These are phyloP conservation scores for Zygotorulaspora sp. DNA, from an alignment of 805 yeast genomes.

Conservation along the genomic window DNA sequence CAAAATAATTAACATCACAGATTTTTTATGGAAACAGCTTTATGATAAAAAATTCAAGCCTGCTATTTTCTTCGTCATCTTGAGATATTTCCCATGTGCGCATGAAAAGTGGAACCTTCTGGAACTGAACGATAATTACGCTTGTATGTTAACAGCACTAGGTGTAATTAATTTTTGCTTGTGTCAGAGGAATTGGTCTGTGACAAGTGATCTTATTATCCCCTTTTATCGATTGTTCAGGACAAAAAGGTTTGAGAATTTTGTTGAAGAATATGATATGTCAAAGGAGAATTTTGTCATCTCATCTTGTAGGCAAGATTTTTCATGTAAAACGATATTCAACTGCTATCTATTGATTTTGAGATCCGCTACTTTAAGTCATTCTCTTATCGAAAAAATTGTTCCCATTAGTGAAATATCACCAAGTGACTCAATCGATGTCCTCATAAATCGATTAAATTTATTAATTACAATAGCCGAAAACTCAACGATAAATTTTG, in stretches of 20 bases:
- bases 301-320: conserved; percentile 3
- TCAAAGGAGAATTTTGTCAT: conserved; percentile 12
- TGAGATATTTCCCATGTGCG: conserved; percentile 21
- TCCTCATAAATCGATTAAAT: conserved; percentile 30
- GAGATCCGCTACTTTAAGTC: conserved; percentile 9
- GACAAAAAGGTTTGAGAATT: conserved; percentile 27
- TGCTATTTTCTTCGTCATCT: conserved; percentile 14
- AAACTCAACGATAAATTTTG: conserved; percentile 20
- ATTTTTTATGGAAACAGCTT: conserved; percentile 23
- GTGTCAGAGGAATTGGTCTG: conserved; percentile 33
- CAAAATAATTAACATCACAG: conserved; percentile 6
- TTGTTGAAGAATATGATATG: conserved; percentile 18
- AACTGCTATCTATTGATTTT: conserved; percentile 25
- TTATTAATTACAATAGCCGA: conserved; percentile 24
- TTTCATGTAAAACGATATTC: conserved; percentile 16
- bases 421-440: conserved; percentile 15
- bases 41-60: conserved; percentile 16
- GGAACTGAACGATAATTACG: conserved; percentile 13
- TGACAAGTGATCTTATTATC: conserved; percentile 49
- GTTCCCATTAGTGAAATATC: conserved; percentile 30
- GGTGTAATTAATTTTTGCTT: conserved; percentile 18
- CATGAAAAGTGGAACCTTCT: conserved; percentile 24
- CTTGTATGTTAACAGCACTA: conserved; percentile 13
- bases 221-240: conserved; percentile 24
- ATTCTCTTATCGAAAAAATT: conserved; percentile 23